These are phyloP conservation scores for Pyrenula massariospora DNA, from an alignment of 495 filamentous ascomycete genomes.

Conservation along the genomic window DNA sequence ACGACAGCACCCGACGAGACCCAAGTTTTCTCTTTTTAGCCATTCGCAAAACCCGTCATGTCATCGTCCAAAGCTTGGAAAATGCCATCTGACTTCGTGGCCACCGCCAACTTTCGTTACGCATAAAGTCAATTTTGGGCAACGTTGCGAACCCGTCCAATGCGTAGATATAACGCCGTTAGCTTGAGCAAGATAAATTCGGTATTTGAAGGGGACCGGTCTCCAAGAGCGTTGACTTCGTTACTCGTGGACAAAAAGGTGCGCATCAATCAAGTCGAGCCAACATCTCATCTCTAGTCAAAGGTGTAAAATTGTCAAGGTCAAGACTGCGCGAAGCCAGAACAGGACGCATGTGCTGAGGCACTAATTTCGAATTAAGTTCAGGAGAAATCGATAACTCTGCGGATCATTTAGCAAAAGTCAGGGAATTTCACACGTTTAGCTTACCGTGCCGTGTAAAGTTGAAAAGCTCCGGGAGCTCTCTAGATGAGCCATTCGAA, in stretches of 20 bases:
- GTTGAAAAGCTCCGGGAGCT: conserved; percentile 81
- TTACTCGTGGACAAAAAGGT: conserved; percentile 18
- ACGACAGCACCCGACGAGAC: neutral
- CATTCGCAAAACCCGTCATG: neutral
- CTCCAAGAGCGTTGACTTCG: conserved; percentile 27
- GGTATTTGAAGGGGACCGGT: conserved; percentile 13
- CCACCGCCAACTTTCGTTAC: neutral
- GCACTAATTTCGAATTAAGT: conserved; percentile 79
- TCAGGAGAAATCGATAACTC: conserved; percentile 90
- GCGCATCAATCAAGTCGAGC: conserved; percentile 81
- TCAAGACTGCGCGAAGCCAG: conserved; percentile 72
- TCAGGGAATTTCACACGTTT: conserved; percentile 1
- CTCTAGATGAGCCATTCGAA: conserved; percentile 58
- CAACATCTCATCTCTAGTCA: conserved; percentile 92
- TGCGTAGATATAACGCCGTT: neutral
- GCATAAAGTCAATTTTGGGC: neutral
- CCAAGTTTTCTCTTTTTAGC: neutral
- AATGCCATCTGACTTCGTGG: neutral
- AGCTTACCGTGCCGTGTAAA: conserved; percentile 84
- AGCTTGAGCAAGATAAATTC: neutral
- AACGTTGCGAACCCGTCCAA: neutral
- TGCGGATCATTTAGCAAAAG: conserved; percentile 22
- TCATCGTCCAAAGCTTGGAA: neutral
- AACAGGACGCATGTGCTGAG: conserved; percentile 62
- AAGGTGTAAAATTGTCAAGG: conserved; percentile 84